Percentiles rank a stretch among this genome's conserved stretches.
Evolutionary conservation across 129 eudicot species (phyloP).

Genomic region (Tagetes erecta): DNA sequence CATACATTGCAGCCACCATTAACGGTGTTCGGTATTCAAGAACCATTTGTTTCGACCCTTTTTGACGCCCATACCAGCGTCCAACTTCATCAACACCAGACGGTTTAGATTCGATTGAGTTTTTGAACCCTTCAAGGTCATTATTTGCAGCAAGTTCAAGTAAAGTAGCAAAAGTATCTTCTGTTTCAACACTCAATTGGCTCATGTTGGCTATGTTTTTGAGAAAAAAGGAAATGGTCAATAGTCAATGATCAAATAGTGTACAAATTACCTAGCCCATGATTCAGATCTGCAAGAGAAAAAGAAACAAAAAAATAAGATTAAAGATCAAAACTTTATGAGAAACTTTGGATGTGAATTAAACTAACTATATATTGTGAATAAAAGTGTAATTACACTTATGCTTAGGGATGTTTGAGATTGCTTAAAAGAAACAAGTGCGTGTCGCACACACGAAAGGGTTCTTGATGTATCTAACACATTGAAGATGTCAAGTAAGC

Average conservation of each 20-base stretch:
- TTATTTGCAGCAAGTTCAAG: constrained; percentile 88
- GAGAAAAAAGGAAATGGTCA: not conserved
- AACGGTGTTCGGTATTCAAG: constrained; percentile 68
- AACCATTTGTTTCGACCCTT: constrained; percentile 84
- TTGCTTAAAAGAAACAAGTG: no score
- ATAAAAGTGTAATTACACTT: no score
- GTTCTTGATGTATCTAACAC: constrained; percentile 24
- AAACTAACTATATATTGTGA: no score
- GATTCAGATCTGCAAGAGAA: constrained; percentile 37
- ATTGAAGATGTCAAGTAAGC: constrained; percentile 14
- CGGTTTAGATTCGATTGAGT: constrained; percentile 39
- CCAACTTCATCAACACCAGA: constrained; percentile 67
- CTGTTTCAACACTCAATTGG: constrained; percentile 58
- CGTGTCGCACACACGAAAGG: not conserved
- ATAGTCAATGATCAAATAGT: constrained; percentile 14
- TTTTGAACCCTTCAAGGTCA: constrained; percentile 56
- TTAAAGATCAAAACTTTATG: constrained; percentile 26
- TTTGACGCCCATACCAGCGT: constrained; percentile 77
- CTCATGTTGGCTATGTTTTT: constrained; percentile 35
- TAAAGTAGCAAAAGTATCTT: constrained; percentile 61
- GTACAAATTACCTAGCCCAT: constrained; percentile 35
- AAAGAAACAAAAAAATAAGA: constrained; percentile 19
- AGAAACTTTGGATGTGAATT: not conserved
- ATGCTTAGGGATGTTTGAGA: no score
- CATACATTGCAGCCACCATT: constrained; percentile 83